phyloP scores from a whole-genome alignment of 345 rosid species.

The Brassica napus region Da-Ae NC_063434.1:5377001-5377500 shows the following conservation, averaged over 20 bases:
- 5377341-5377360: neutral
- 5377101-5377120: constrained; percentile 74
- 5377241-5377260: constrained; percentile 30
- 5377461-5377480: neutral
- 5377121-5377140: neutral
- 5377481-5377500: neutral
- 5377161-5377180: constrained; percentile 20
- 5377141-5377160: constrained; percentile 1
- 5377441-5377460: neutral
- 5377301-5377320: neutral
- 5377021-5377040: constrained; percentile 79
- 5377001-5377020: constrained; percentile 97
- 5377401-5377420: neutral
- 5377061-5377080: constrained; percentile 96
- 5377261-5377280: neutral
- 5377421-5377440: neutral
- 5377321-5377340: neutral
- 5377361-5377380: neutral
- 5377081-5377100: constrained; percentile 76
- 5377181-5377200: constrained; percentile 27
- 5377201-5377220: constrained; percentile 17
- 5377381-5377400: neutral
- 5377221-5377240: constrained; percentile 23
- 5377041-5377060: constrained; percentile 96
- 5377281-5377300: neutral